A percentile compares a stretch with the other conserved stretches of the same genome.
phyloP scores from a whole-genome alignment of 2,329 filamentous ascomycete species.

The Alternaria rosae region DNA sequence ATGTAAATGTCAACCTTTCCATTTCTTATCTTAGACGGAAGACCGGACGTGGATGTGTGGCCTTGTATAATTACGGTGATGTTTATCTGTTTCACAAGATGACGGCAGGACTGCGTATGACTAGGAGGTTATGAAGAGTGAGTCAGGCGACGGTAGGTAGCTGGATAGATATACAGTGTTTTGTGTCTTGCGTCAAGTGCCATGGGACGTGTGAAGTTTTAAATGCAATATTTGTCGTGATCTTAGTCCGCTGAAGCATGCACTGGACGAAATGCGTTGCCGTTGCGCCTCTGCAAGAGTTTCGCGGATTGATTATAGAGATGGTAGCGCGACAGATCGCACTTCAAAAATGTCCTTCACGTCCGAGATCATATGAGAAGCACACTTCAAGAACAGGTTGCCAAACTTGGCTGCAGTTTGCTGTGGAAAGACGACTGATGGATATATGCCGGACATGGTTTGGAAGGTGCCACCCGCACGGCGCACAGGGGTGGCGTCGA shows the following conservation, averaged over 20 bases:
- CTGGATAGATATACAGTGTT: not conserved
- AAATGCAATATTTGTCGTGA: not conserved
- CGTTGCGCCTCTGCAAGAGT: not conserved
- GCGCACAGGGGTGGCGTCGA: not conserved
- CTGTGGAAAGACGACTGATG: not conserved
- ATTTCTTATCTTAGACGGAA: conserved; percentile 31
- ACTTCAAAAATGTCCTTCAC: not conserved
- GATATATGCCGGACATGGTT: not conserved
- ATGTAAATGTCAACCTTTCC: conserved; percentile 34
- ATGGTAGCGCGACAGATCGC: not conserved
- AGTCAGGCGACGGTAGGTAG: not conserved
- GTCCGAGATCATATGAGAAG: not conserved
- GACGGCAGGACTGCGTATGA: not conserved
- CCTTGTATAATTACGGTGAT: conserved; percentile 40
- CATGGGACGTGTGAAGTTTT: not conserved
- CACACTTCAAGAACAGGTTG: not conserved
- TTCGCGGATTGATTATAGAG: not conserved
- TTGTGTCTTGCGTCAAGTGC: not conserved
- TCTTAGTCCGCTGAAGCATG: not conserved
- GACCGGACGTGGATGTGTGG: conserved; percentile 20
- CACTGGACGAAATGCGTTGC: not conserved
- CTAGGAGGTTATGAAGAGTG: not conserved
- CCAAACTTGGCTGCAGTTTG: not conserved
- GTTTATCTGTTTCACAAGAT: conserved; percentile 25
- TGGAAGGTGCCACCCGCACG: not conserved